Percentiles rank a stretch among this genome's conserved stretches.
These are phyloP conservation scores for Suillus bovinus DNA, from an alignment of 768 basidiomycete genomes.

Conservation along the genomic window DNA sequence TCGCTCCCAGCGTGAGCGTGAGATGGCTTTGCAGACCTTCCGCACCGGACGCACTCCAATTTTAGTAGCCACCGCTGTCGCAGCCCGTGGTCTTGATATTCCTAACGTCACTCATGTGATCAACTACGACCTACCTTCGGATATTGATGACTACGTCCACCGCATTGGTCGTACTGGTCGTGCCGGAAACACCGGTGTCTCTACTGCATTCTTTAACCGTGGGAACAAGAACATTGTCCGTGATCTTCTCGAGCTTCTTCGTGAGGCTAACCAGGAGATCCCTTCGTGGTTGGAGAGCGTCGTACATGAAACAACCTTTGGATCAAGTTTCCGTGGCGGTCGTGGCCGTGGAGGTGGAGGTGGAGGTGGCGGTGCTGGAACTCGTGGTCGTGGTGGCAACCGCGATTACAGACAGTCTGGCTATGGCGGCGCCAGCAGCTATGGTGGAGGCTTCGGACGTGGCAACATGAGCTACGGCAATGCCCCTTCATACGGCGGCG, in stretches of 20 bases:
- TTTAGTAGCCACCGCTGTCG: slow-evolving; percentile 97
- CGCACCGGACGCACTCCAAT: slow-evolving; percentile 92
- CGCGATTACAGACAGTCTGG: slow-evolving; percentile 35
- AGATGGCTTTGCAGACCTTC: slow-evolving; percentile 94
- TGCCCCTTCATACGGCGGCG: slow-evolving; percentile 35
- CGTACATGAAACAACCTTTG: slow-evolving; percentile 77
- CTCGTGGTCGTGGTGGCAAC: slow-evolving; percentile 40
- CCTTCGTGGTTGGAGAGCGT: slow-evolving; percentile 90
- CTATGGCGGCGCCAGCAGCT: slow-evolving; percentile 37
- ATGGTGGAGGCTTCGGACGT: slow-evolving; percentile 30
- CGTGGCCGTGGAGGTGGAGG: slow-evolving; percentile 59
- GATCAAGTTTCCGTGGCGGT: slow-evolving; percentile 50
- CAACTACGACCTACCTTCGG: slow-evolving; percentile 96
- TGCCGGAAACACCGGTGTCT: slow-evolving; percentile 95
- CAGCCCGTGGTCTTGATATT: slow-evolving; percentile 98
- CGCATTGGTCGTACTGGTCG: slow-evolving; percentile 98
- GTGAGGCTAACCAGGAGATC: slow-evolving; percentile 95
- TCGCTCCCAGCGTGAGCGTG: slow-evolving; percentile 96
- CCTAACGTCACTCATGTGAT: slow-evolving; percentile 99
- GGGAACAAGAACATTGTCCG: slow-evolving; percentile 91
- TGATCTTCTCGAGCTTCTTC: slow-evolving; percentile 89
- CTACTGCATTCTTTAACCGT: slow-evolving; percentile 95
- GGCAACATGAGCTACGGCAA: slow-evolving; percentile 29
- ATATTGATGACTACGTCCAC: slow-evolving; percentile 99
- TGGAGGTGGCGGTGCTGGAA: slow-evolving; percentile 44